Evolutionary conservation across 2,329 filamentous ascomycete species (phyloP).

Genomic region (Aphanocladium album): DNA sequence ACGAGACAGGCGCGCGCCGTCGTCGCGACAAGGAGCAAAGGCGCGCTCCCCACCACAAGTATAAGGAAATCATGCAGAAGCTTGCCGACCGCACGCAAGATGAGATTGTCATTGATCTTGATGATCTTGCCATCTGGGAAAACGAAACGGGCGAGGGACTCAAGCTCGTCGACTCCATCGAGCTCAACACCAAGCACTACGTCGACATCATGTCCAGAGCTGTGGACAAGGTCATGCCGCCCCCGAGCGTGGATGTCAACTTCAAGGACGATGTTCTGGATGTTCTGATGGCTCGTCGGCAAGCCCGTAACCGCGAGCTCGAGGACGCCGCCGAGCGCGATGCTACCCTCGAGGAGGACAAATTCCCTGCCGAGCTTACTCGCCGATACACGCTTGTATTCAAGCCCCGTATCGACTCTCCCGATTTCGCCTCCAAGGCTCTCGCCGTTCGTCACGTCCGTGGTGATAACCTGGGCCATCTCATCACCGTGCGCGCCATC

Average conservation of each 20-base stretch:
- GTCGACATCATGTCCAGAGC: slow-evolving; percentile 86
- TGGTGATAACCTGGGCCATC: slow-evolving; percentile 84
- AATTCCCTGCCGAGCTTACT: slow-evolving; percentile 88
- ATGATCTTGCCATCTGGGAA: slow-evolving; percentile 83
- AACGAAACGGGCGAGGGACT: slow-evolving; percentile 61
- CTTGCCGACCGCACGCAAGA: slow-evolving; percentile 73
- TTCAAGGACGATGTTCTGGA: slow-evolving; percentile 98
- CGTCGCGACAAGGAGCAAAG: slow-evolving; percentile 45
- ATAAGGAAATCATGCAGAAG: slow-evolving; percentile 80
- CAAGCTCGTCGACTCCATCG: slow-evolving; percentile 76
- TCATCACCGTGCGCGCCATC: slow-evolving; percentile 93
- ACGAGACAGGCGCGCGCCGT: slow-evolving; percentile 50
- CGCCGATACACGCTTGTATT: slow-evolving; percentile 94
- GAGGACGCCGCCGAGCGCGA: slow-evolving; percentile 63
- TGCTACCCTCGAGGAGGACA: slow-evolving; percentile 61
- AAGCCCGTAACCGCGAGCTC: slow-evolving; percentile 77
- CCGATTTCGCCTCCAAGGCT: slow-evolving; percentile 56
- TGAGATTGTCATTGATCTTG: slow-evolving; percentile 81
- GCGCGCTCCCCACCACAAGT: slow-evolving; percentile 69
- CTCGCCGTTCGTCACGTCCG: slow-evolving; percentile 90
- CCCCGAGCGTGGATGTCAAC: slow-evolving; percentile 69
- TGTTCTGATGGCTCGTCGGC: slow-evolving; percentile 89
- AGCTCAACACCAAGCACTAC: slow-evolving; percentile 90
- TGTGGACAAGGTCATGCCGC: slow-evolving; percentile 80
- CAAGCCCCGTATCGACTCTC: slow-evolving; percentile 76